Evolutionary conservation across 1,284 basidiomycete genomes (phyloP), one percentile per base, ranked within the genome.

Genomic region (Pholiota adiposa): DNA sequence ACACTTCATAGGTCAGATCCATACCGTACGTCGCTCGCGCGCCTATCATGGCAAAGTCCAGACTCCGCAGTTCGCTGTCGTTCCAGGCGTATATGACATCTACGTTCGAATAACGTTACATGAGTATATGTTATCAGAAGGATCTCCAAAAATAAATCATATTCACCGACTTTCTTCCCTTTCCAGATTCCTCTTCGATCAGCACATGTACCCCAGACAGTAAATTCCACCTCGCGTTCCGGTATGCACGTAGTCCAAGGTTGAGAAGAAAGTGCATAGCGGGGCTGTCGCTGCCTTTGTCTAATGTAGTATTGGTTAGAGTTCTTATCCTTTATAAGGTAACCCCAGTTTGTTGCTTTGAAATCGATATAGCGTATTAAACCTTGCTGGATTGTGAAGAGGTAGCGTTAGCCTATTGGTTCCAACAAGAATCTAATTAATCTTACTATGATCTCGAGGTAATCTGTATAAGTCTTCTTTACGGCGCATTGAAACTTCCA

Each of bases 311-410:
- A 76, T 12, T 60, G 51, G 8, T 65, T 70, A n/a, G n/a, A n/a
- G 29, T 71, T 66, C 19, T 72, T 64, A 41, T 72, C 69, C 51
- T 70, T 64, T 18, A 77, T 63, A 8, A 82, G 67, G 67, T 82
- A 73, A 19, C 73, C 79, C 78, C 78, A 82, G 56, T 79, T 82
- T 7, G 74, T 71, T 57, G 70, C 70, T 2, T 74, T 73, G 46
- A 84, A 77, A 11, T 77, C 72, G 46, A 83, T 73, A 3, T 64
- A 68, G 27, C 70, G 69, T 8, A 81, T 65, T 53, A 79, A 73
- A 8, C 73, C 71, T 64, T 82, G 77, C 75, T 77, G 46, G n/a
- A n/a, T n/a, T 21, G 41, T 19, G 21, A 49, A 21, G 19, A 27
- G 27, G 3, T 14, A 16, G 29, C 16, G 14, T 21, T n/a, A 9